phyloP scores from a whole-genome alignment of 2,329 filamentous ascomycete genomes.

The Beauveria sp. region DNA sequence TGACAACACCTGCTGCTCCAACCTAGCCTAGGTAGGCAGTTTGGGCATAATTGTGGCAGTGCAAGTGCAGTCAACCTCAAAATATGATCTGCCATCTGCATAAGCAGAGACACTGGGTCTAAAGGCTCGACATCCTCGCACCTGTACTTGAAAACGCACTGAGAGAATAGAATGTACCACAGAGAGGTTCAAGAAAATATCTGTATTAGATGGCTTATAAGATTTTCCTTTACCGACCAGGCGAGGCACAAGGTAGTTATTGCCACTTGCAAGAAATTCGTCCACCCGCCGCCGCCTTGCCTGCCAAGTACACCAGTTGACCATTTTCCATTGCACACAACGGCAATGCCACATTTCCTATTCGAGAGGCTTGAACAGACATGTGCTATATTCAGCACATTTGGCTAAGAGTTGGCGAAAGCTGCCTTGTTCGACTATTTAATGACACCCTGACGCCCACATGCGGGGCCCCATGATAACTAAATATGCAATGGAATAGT shows the following conservation, averaged over 20 bases:
- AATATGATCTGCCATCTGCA: neutral
- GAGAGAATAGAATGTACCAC: neutral
- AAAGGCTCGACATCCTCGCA: neutral
- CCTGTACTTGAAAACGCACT: neutral
- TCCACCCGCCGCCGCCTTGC: neutral
- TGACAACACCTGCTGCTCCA: too few species aligned
- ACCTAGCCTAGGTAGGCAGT: neutral
- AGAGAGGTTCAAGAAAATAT: neutral
- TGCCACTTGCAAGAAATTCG: neutral
- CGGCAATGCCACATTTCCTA: neutral
- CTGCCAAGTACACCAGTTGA: neutral
- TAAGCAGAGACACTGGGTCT: neutral
- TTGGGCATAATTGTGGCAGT: neutral
- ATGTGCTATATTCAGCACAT: neutral
- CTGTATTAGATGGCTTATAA: neutral
- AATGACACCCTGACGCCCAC: neutral
- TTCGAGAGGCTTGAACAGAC: neutral
- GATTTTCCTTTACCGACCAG: neutral
- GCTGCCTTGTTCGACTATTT: neutral
- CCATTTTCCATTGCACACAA: neutral
- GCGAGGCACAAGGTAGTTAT: neutral
- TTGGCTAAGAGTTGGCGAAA: neutral
- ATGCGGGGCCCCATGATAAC: too few species aligned
- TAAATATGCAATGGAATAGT: neutral
- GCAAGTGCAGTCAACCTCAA: neutral